Percentiles rank a stretch among this genome's conserved stretches.
Evolutionary conservation across 441 rosid species (phyloP).

Genomic region (Pelargonium cotyledonis): DNA sequence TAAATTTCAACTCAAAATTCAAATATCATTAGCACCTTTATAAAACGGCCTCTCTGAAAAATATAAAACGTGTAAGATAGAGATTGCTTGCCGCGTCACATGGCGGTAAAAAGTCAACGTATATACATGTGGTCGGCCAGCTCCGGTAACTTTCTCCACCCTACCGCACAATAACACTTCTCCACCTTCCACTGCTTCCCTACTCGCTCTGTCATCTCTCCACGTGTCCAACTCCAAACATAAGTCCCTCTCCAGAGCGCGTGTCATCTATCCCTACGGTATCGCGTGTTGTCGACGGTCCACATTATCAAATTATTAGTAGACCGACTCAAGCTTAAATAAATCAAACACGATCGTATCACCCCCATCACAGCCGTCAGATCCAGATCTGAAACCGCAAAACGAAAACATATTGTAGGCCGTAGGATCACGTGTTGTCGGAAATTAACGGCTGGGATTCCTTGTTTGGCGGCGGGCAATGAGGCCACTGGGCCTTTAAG

Average conservation of each 20-base stretch:
- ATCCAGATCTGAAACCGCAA: neutral
- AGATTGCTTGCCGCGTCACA: slow-evolving; percentile 27
- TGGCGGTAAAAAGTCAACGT: slow-evolving; percentile 25
- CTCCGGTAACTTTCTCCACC: no score
- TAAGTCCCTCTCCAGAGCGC: neutral
- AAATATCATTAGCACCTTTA: no score
- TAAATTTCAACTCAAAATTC: no score
- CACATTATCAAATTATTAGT: no score
- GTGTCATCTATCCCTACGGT: no score
- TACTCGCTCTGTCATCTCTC: slow-evolving; percentile 11
- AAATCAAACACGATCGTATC: no score
- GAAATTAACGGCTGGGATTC: slow-evolving; percentile 38
- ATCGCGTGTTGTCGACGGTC: no score
- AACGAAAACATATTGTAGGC: neutral
- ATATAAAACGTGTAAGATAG: neutral
- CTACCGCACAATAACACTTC: no score
- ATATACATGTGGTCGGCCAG: slow-evolving; percentile 16
- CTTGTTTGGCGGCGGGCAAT: slow-evolving; percentile 28
- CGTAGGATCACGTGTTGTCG: slow-evolving; percentile 22
- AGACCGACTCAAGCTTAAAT: no score
- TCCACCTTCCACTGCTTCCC: no score
- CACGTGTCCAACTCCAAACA: neutral
- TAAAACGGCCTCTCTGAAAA: no score
- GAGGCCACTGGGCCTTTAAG: slow-evolving; percentile 46
- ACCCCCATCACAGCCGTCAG: neutral